These are phyloP conservation scores for Neonectria sp. DNA, from an alignment of 2,329 filamentous ascomycete species.

Conservation along the genomic window DNA sequence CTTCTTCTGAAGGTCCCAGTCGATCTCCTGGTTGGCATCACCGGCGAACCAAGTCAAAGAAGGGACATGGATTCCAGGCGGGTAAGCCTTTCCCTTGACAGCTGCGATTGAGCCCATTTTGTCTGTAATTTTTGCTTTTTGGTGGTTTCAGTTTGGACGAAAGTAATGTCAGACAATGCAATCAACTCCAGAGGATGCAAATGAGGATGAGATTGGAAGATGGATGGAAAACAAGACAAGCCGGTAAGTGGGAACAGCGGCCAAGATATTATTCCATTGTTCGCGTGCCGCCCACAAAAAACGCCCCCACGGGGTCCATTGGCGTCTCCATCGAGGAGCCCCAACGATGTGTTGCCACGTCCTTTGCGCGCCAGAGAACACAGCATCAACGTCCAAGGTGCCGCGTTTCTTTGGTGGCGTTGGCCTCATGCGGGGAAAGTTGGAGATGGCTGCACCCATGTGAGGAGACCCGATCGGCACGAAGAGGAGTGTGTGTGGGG, in stretches of 20 bases:
- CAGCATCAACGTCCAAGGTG: conserved; percentile 13
- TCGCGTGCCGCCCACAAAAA: conserved; percentile 25
- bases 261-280: conserved; percentile 27
- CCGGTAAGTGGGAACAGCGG: conserved; percentile 27
- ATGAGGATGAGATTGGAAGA: conserved; percentile 10
- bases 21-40: conserved; percentile 65
- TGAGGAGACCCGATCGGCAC: conserved; percentile 46
- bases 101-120: conserved; percentile 49
- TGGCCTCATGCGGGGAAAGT: conserved; percentile 45
- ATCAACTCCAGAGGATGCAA: not conserved
- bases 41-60: conserved; percentile 69
- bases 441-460: conserved; percentile 34
- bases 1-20: conserved; percentile 68
- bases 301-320: conserved; percentile 32
- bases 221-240: conserved; percentile 15
- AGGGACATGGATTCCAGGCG: conserved; percentile 70
- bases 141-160: not conserved
- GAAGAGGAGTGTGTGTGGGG: conserved; percentile 42
- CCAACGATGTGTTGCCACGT: conserved; percentile 37
- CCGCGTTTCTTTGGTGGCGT: conserved; percentile 26
- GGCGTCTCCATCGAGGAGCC: conserved; percentile 28
- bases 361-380: conserved; percentile 18
- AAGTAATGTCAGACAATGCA: not conserved
- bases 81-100: conserved; percentile 53
- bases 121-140: conserved; percentile 16